Base-by-base conservation (phyloP, 768 basidiomycete species). In the Crucibulum laeve region DNA sequence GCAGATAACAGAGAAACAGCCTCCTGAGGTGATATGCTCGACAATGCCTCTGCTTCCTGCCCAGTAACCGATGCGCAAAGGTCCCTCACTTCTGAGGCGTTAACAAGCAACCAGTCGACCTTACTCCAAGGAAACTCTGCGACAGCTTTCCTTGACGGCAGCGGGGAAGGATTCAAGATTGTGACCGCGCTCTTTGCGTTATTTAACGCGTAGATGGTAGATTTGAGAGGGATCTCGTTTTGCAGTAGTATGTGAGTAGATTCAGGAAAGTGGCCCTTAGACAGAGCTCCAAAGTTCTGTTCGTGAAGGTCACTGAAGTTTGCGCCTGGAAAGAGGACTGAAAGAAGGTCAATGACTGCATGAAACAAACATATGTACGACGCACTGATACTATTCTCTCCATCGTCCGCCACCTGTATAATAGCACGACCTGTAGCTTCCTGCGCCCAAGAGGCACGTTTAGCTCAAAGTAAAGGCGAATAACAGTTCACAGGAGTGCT, bases 371-470 rank as follows among this genome's bases (percentile, higher is more conserved):
- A 37, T 2, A 25, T 14, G 8, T 0, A n/a, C 19, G 19, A 59
- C 73, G 38, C 44, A 80, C 80, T 73, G 51, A 83, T 83, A 50
- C 77, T 74, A 47, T 83, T 83, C 56, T 83, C 79, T 25, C 81
- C 81, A 17, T 65, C 62, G 5, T 73, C 63, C 4, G 76, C 64
- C 2, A 83, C 70, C 53, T 83, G 81, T 19, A 83, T 80, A 15
- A 82, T 65, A 1, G 81, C 81, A 2, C 80, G 67, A 11, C 81
- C 81, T 2, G 77, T 82, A 0, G 70, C 65, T 46, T 69, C 70
- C 74, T 78, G 42, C 8, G 30, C 42, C 10, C 15, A 42, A 13
- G 18, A 37, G 10, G 8, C 19, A 37, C 11, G 36, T 8, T 8
- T 10, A 11, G 10, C 13, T 32, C 24, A 42, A 32, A 36, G 11